Evolutionary conservation across 2,329 filamentous ascomycete genomes (phyloP).

Genomic region (Endocalyx cinctus): DNA sequence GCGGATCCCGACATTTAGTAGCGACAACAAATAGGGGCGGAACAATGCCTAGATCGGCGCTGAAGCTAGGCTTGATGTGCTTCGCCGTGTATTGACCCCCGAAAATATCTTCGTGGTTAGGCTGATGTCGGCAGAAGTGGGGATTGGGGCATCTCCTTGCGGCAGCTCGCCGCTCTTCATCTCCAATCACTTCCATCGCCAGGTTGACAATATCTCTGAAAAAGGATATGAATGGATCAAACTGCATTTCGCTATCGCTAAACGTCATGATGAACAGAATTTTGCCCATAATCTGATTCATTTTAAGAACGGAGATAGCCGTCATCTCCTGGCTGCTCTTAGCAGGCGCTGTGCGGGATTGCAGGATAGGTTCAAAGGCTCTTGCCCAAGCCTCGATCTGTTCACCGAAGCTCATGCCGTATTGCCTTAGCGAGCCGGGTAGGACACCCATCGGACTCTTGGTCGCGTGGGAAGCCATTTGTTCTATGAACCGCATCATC

Average conservation of each 20-base stretch:
- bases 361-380: constrained; percentile 53
- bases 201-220: constrained; percentile 54
- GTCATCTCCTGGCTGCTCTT: constrained; percentile 53
- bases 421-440: constrained; percentile 42
- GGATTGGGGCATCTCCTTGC: constrained; percentile 41
- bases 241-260: constrained; percentile 52
- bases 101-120: constrained; percentile 32
- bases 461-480: constrained; percentile 41
- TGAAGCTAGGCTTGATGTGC: constrained; percentile 59
- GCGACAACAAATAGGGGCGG: constrained; percentile 62
- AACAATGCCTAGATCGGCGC: constrained; percentile 59
- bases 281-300: constrained; percentile 55
- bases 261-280: constrained; percentile 59
- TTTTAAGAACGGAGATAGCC: constrained; percentile 57
- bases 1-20: constrained; percentile 58
- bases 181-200: constrained; percentile 55
- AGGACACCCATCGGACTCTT: constrained; percentile 50
- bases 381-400: constrained; percentile 51
- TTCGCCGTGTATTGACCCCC: constrained; percentile 38
- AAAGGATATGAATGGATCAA: constrained; percentile 48
- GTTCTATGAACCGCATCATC: constrained; percentile 56
- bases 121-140: constrained; percentile 37
- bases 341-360: constrained; percentile 41
- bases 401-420: constrained; percentile 42
- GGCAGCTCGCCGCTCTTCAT: constrained; percentile 49